These are phyloP conservation scores for Ophiognomonia clavigignenti-juglandacearum DNA, from an alignment of 2,329 filamentous ascomycete species.

Conservation along the genomic window DNA sequence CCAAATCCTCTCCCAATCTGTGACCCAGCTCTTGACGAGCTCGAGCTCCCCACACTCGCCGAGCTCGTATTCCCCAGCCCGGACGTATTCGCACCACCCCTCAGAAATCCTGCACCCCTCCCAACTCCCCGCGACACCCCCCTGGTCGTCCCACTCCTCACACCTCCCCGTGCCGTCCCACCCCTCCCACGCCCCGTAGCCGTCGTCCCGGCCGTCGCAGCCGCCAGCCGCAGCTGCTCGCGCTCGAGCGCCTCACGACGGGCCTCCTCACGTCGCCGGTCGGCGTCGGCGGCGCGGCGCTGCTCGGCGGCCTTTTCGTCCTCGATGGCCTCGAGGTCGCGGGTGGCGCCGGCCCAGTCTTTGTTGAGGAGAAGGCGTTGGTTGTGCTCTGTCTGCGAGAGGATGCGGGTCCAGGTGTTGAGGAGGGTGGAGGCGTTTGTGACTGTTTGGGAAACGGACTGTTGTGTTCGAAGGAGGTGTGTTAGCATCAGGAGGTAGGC, in stretches of 20 bases:
- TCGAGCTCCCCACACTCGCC: slow-evolving; percentile 26
- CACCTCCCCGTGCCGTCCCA: slow-evolving; percentile 5
- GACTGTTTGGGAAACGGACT: slow-evolving; percentile 77
- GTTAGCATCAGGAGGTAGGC: too few relatives aligned
- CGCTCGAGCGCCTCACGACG: slow-evolving; percentile 60
- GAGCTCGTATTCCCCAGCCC: slow-evolving; percentile 22
- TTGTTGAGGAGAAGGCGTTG: slow-evolving; percentile 86
- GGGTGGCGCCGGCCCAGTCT: slow-evolving; percentile 80
- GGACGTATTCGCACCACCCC: slow-evolving; percentile 9
- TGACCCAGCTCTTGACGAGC: slow-evolving; percentile 29
- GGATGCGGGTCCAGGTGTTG: slow-evolving; percentile 91
- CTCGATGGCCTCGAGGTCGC: slow-evolving; percentile 83
- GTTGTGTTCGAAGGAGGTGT: slow-evolving; percentile 35
- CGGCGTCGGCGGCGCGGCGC: slow-evolving; percentile 71
- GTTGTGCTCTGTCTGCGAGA: slow-evolving; percentile 96
- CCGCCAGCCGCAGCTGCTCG: slow-evolving; percentile 41
- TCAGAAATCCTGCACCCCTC: neutral
- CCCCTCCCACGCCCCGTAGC: slow-evolving; percentile 17
- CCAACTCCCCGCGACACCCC: neutral
- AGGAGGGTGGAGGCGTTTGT: slow-evolving; percentile 82
- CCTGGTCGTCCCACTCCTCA: too few relatives aligned
- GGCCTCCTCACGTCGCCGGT: slow-evolving; percentile 69
- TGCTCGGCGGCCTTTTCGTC: slow-evolving; percentile 74
- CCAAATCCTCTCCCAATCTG: slow-evolving; percentile 42
- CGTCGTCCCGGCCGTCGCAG: neutral